A percentile compares a stretch with the other conserved stretches of the same genome.
These are phyloP conservation scores for Venturia pyrina DNA, from an alignment of 2,329 filamentous ascomycete genomes.

Conservation along the genomic window DNA sequence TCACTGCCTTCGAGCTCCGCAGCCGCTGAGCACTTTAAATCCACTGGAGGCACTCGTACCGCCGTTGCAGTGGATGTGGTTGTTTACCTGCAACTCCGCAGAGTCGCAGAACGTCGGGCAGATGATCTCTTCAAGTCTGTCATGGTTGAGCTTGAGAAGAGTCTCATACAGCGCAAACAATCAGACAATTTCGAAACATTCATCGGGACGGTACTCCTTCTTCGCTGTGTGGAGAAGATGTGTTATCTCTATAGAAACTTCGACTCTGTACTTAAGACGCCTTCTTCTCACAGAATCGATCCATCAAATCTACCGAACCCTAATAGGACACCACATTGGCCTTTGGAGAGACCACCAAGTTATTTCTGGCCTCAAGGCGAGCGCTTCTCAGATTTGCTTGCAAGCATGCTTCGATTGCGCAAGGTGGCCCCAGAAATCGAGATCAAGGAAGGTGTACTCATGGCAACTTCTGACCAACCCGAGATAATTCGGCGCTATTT, in stretches of 20 bases:
- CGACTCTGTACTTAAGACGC: slow-evolving; percentile 27
- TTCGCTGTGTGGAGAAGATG: slow-evolving; percentile 51
- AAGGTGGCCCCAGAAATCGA: slow-evolving; percentile 31
- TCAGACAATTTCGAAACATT: slow-evolving; percentile 49
- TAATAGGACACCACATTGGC: slow-evolving; percentile 30
- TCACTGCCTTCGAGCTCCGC: background rate
- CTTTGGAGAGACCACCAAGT: slow-evolving; percentile 41
- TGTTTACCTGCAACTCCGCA: slow-evolving; percentile 8
- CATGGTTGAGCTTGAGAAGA: slow-evolving; percentile 50
- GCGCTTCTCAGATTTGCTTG: slow-evolving; percentile 46
- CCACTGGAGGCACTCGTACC: background rate
- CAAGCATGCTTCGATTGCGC: slow-evolving; percentile 50
- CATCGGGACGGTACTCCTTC: slow-evolving; percentile 46
- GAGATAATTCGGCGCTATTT: background rate
- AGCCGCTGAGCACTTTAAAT: slow-evolving; percentile 12
- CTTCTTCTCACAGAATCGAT: background rate
- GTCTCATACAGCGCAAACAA: slow-evolving; percentile 48
- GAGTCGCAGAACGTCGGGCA: background rate
- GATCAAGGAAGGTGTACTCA: slow-evolving; percentile 5
- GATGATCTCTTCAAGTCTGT: slow-evolving; percentile 40
- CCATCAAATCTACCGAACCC: background rate
- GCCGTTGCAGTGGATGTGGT: background rate
- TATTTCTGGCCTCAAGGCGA: slow-evolving; percentile 47
- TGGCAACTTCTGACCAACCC: background rate
- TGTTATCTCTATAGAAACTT: slow-evolving; percentile 47